phyloP scores from a whole-genome alignment of 1,139 yeast species.

The Taphrina pruni region DNA sequence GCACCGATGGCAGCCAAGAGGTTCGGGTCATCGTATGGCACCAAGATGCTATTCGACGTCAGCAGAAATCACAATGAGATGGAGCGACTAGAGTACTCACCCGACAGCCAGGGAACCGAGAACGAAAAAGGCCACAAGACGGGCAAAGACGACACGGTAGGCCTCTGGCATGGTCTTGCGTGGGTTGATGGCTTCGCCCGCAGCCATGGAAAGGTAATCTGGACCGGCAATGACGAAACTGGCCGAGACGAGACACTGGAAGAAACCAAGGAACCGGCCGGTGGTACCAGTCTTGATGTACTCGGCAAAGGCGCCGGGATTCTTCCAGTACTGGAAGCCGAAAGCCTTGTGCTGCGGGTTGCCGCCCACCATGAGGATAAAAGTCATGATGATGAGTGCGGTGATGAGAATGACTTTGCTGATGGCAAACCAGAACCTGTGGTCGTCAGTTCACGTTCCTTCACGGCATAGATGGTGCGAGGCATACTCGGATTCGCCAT shows the following conservation, averaged over 20 bases:
- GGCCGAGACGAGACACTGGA: constrained; percentile 72
- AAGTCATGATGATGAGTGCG: constrained; percentile 71
- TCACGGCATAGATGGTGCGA: constrained; percentile 64
- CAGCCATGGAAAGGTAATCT: constrained; percentile 85
- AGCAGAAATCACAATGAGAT: too few species aligned
- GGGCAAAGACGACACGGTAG: constrained; percentile 76
- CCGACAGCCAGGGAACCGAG: constrained; percentile 39
- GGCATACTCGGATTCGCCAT: constrained; percentile 67
- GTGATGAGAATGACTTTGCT: constrained; percentile 72
- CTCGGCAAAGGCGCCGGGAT: constrained; percentile 85
- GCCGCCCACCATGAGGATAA: constrained; percentile 78
- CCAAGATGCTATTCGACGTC: constrained; percentile 56
- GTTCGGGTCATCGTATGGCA: constrained; percentile 73
- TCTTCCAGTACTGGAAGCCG: constrained; percentile 72
- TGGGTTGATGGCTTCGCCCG: constrained; percentile 87
- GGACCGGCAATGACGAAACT: constrained; percentile 72
- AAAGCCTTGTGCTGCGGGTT: constrained; percentile 61
- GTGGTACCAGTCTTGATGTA: constrained; percentile 48
- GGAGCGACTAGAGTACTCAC: not conserved
- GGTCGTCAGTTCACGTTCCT: constrained; percentile 59
- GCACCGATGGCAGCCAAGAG: constrained; percentile 49
- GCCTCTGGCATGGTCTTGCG: constrained; percentile 82
- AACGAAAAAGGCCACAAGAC: constrained; percentile 81
- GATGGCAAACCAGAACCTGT: constrained; percentile 70
- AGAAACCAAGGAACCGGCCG: constrained; percentile 66